These are phyloP conservation scores for Claviceps sp. DNA, from an alignment of 2,329 filamentous ascomycete genomes.

Conservation along the genomic window DNA sequence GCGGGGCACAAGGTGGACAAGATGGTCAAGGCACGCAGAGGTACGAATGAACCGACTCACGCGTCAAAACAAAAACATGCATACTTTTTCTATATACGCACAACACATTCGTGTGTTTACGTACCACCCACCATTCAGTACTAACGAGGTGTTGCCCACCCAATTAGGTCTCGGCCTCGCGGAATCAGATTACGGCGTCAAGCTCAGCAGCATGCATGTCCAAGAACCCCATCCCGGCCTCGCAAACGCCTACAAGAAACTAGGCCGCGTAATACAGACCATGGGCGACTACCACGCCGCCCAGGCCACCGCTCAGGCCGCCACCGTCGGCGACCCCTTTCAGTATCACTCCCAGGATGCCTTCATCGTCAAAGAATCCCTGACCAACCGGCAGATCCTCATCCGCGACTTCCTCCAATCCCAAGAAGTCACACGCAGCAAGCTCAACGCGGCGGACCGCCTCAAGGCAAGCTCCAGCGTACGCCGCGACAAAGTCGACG, in stretches of 20 bases:
- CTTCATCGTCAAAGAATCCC: constrained; percentile 94
- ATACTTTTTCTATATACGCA: no score
- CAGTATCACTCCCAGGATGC: constrained; percentile 92
- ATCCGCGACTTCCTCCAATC: constrained; percentile 87
- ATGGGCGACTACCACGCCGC: constrained; percentile 92
- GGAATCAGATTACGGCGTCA: constrained; percentile 87
- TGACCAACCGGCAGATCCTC: constrained; percentile 94
- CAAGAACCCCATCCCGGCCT: constrained; percentile 86
- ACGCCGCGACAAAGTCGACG: constrained; percentile 88
- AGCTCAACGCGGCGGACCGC: constrained; percentile 74
- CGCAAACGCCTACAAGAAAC: constrained; percentile 81
- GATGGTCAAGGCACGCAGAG: constrained; percentile 81
- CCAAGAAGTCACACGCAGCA: constrained; percentile 70
- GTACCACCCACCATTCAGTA: neutral
- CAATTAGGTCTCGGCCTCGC: constrained; percentile 70
- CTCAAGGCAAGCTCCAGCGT: constrained; percentile 79
- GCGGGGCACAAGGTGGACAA: constrained; percentile 93
- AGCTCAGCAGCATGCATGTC: constrained; percentile 71
- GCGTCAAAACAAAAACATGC: neutral
- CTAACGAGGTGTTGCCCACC: neutral
- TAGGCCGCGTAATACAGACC: constrained; percentile 85
- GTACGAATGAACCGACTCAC: constrained; percentile 32
- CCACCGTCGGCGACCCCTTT: constrained; percentile 83
- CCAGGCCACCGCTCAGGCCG: constrained; percentile 91
- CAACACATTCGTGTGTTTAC: neutral